Percentiles rank a stretch among this genome's conserved stretches.
These are phyloP conservation scores for Discostella stelligeroides DNA, from an alignment of 108 stramenopile species.

Conservation along the genomic window DNA sequence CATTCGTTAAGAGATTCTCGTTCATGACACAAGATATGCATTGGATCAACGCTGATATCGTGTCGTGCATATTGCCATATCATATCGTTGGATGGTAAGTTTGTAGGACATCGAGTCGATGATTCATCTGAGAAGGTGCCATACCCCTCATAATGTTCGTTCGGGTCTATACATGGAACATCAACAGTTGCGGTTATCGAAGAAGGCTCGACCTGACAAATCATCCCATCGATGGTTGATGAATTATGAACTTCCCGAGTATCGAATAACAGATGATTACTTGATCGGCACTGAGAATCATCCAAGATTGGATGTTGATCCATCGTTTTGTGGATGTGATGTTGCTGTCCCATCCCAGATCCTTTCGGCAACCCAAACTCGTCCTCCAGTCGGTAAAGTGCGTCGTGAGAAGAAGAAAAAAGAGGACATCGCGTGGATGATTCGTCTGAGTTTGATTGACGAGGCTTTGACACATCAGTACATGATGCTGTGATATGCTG, in stretches of 20 bases:
- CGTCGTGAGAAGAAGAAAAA: not conserved
- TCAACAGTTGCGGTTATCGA: not conserved
- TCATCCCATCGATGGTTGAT: not conserved
- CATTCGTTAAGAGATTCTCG: too few relatives aligned
- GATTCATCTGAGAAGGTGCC: slow-evolving; percentile 16
- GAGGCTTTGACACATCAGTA: not conserved
- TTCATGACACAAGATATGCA: too few relatives aligned
- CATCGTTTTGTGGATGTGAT: not conserved
- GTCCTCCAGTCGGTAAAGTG: not conserved
- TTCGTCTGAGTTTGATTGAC: not conserved
- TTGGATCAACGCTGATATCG: not conserved
- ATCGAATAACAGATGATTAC: not conserved
- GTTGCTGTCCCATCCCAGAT: not conserved
- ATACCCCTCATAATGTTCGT: not conserved
- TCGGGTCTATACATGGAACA: not conserved
- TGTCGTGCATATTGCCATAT: slow-evolving; percentile 28
- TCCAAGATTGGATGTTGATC: not conserved
- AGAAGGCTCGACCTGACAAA: not conserved
- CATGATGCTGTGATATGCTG: not conserved
- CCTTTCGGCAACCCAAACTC: not conserved
- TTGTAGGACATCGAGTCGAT: slow-evolving; percentile 33
- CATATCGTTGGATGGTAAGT: slow-evolving; percentile 32
- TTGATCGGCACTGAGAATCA: not conserved
- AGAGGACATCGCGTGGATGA: slow-evolving; percentile 11
- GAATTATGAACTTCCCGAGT: not conserved